Base-by-base conservation (phyloP, 768 basidiomycete species). In the Chalciporus sphaerocephalus region DNA sequence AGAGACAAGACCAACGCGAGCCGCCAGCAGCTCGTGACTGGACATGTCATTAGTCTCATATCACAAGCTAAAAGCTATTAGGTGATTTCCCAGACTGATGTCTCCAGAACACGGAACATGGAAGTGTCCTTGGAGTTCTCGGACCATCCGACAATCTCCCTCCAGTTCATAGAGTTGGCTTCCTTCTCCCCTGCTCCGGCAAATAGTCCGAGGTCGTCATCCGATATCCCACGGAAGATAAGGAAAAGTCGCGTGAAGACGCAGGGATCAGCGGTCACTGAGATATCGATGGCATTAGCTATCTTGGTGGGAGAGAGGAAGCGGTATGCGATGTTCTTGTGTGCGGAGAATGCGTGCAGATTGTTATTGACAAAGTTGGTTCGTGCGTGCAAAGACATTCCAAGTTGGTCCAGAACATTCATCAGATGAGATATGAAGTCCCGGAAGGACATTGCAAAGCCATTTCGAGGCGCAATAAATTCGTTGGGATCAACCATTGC, bases 241-340 rank as follows among this genome's bases (percentile, higher is more conserved):
- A 92, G 75, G 72, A 92, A 92, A 18, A 92, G 68, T 23, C 90
- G 81, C 7, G 86, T 92, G 62, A 89, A 91, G 47, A 85, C 71
- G 58, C 87, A 90, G 18, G 85, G 81, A 41, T 90, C 86, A 10
- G 78, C 74, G 1, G 87, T 85, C n/a, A 92, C 81, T 1, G 84
- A 81, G 51, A 92, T 87, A 59, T 92, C 90, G 46, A 92, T 79
- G n/a, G 90, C 90, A 3, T 87, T 81, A 6, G 88, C 86, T 35
- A 92, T 86, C 56, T 80, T 85, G 48, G 74, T 71, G 6, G 87
- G 90, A 8, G 82, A 78, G 50, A 92, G 75, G 65, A 92, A 91
- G n/a, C 90, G 83, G 60, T 92, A 92, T 16, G 89, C 90, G 50
- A 92, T 88, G 64, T 92, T 91, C 60, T 83, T 87, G 68, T 92